phyloP scores from a whole-genome alignment of 2,329 filamentous ascomycete species.

The Endothia cerciana region DNA sequence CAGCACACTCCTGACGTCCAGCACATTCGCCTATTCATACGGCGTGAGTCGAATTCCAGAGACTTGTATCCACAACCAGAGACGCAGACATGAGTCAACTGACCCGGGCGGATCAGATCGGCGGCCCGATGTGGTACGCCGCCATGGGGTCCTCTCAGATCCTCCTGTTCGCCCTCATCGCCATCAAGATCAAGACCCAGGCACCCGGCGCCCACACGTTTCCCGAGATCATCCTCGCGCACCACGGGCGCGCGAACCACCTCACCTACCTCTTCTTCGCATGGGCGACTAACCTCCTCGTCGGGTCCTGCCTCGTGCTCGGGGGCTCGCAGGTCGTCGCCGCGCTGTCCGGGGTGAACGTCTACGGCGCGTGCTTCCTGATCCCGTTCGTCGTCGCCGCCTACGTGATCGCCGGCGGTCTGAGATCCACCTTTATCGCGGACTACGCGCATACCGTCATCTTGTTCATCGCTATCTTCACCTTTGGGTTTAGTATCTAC shows the following conservation, averaged over 20 bases:
- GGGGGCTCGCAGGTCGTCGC: constrained; percentile 44
- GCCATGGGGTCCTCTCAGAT: constrained; percentile 46
- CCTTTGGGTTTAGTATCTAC: constrained; percentile 44
- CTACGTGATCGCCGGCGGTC: constrained; percentile 45
- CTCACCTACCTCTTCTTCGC: constrained; percentile 45
- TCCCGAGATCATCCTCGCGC: constrained; percentile 44
- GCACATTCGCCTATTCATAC: constrained; percentile 46
- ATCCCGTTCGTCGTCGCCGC: constrained; percentile 44
- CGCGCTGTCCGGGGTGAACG: constrained; percentile 46
- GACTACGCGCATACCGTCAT: constrained; percentile 48
- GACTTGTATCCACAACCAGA: neutral
- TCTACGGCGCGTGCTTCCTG: constrained; percentile 46
- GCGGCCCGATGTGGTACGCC: constrained; percentile 47
- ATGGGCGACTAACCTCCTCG: constrained; percentile 46
- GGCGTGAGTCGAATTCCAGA: constrained; percentile 32
- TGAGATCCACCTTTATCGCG: constrained; percentile 46
- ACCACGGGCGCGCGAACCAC: constrained; percentile 44
- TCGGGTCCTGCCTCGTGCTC: constrained; percentile 44
- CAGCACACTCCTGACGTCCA: constrained; percentile 47
- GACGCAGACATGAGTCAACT: no score
- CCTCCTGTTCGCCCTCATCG: constrained; percentile 45
- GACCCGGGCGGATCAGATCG: constrained; percentile 33
- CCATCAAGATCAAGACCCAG: constrained; percentile 46
- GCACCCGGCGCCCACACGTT: constrained; percentile 47
- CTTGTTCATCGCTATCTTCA: constrained; percentile 43